Evolutionary conservation across 1,284 basidiomycete genomes (phyloP).

Genomic region (Pisolithus thermaeus): DNA sequence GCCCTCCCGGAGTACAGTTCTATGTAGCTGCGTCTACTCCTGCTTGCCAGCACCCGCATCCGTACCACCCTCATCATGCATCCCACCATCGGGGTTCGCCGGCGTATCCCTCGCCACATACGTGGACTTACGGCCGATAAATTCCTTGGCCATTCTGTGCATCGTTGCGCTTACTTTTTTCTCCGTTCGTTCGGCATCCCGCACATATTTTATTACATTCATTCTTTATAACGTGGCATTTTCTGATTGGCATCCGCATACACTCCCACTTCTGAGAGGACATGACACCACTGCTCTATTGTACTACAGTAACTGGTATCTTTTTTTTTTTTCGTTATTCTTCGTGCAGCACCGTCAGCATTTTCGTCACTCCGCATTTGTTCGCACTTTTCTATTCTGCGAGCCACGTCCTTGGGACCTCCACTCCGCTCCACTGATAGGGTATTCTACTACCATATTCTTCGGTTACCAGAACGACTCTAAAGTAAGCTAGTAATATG

Average conservation of each 20-base stretch:
- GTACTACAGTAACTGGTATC: background rate
- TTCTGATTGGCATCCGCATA: background rate
- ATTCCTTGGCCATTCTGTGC: no score
- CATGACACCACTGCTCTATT: background rate
- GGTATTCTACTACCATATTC: background rate
- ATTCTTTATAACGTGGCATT: conserved; percentile 2
- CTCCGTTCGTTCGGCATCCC: background rate
- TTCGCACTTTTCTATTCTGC: background rate
- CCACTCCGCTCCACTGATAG: background rate
- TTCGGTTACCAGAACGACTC: background rate
- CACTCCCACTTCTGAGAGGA: background rate
- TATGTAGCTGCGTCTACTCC: conserved; percentile 37
- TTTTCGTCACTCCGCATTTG: background rate
- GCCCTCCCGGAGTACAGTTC: conserved; percentile 74
- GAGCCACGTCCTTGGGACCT: no score
- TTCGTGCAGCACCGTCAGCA: no score
- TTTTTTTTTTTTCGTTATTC: background rate
- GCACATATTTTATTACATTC: conserved; percentile 16
- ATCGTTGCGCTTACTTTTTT: background rate
- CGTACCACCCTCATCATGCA: conserved; percentile 38
- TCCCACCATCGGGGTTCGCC: conserved; percentile 32
- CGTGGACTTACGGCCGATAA: conserved; percentile 9
- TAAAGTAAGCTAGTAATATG: background rate
- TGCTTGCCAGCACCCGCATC: conserved; percentile 31
- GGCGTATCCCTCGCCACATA: conserved; percentile 8